Evolutionary conservation across 495 filamentous ascomycete species (phyloP).

Genomic region (Parathielavia hyrcaniae): DNA sequence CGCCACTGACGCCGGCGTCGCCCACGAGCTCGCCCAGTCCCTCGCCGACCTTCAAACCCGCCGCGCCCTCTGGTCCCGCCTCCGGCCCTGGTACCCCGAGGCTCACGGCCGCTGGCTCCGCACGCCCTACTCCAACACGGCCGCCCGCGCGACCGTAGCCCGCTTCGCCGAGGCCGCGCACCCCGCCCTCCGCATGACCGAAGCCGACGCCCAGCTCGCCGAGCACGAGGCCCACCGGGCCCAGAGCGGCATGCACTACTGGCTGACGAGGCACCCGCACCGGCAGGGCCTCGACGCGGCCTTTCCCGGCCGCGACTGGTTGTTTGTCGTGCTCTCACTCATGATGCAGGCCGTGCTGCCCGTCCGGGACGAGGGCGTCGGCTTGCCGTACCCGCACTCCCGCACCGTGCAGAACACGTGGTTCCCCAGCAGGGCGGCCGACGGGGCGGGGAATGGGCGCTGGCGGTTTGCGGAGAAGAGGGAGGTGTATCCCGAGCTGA

Average conservation of each 20-base stretch:
- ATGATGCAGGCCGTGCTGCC: slow-evolving; percentile 8
- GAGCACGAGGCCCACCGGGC: neutral
- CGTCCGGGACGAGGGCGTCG: neutral
- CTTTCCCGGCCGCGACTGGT: neutral
- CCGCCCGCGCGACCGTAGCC: neutral
- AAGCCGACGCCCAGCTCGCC: neutral
- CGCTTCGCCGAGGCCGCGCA: neutral
- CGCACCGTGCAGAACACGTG: neutral
- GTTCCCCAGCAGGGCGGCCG: neutral
- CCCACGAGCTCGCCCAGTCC: neutral
- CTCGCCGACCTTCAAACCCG: neutral
- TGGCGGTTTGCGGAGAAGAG: neutral
- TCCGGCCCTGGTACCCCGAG: neutral
- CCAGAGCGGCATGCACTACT: neutral
- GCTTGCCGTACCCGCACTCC: neutral
- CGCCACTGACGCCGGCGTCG: neutral
- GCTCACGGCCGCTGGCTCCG: neutral
- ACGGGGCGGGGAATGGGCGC: neutral
- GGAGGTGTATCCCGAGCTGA: neutral
- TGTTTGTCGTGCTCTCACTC: neutral
- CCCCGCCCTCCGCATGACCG: neutral
- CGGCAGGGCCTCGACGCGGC: neutral
- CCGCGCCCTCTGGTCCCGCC: neutral
- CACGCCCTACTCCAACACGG: slow-evolving; percentile 5
- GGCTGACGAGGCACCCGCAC: neutral